These are phyloP conservation scores for Penicillium sp. DNA, from an alignment of 2,329 filamentous ascomycete genomes.

Conservation along the genomic window DNA sequence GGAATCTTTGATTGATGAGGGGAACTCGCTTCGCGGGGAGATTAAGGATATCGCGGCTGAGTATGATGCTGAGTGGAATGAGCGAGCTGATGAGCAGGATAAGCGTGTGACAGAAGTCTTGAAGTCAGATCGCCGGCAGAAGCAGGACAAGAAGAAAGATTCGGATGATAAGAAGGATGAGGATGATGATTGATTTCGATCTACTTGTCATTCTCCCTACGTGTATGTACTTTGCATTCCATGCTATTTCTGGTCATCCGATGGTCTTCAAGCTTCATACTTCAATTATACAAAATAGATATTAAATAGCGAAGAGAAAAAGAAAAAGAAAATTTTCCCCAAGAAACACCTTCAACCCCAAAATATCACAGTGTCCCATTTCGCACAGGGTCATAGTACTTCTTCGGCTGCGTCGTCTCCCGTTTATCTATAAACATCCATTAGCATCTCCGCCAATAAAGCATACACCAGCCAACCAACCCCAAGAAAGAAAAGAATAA, in stretches of 20 bases:
- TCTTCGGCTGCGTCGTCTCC: conserved; percentile 32
- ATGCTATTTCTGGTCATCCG: background rate
- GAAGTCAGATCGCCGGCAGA: conserved; percentile 49
- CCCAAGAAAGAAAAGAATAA: background rate
- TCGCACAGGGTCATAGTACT: conserved; percentile 46
- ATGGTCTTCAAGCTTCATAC: background rate
- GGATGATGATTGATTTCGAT: conserved; percentile 29
- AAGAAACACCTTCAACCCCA: background rate
- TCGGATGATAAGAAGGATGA: conserved; percentile 23
- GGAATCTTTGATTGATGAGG: conserved; percentile 77
- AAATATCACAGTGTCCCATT: conserved; percentile 33
- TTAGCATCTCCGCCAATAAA: background rate
- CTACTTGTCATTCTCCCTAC: background rate
- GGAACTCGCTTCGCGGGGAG: conserved; percentile 72
- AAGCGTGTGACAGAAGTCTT: conserved; percentile 57
- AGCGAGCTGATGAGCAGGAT: conserved; percentile 69
- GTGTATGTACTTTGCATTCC: conserved; percentile 7
- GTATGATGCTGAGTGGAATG: conserved; percentile 90
- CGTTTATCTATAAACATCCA: conserved; percentile 21
- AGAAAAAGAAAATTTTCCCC: background rate
- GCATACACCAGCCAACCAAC: background rate
- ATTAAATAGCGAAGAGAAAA: conserved; percentile 3
- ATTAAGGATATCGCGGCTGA: conserved; percentile 78
- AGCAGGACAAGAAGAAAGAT: conserved; percentile 35
- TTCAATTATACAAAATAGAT: conserved; percentile 5